Conservation (phyloP, 129 eudicot species). For the Pittosporum tobira region DNA sequence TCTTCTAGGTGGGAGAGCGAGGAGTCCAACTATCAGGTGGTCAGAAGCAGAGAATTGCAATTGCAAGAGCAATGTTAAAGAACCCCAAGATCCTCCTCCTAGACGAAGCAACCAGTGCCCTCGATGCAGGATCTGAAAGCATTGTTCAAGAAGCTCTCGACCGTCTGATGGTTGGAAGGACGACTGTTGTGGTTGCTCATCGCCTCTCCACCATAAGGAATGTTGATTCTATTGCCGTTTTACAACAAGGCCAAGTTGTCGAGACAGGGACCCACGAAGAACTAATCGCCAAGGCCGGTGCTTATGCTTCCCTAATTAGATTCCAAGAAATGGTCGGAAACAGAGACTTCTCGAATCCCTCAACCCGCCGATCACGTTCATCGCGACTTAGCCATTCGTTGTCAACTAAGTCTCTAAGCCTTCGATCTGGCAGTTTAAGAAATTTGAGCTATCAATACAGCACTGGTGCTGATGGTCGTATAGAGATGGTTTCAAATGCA, state of each 20-base stretch:
- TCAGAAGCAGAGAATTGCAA: constrained; percentile 94
- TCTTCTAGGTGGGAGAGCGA: constrained; percentile 75
- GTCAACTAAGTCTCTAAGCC: constrained; percentile 86
- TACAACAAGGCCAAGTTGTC: constrained; percentile 83
- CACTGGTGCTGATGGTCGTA: constrained; percentile 90
- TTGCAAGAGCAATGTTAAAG: constrained; percentile 94
- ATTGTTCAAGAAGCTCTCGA: constrained; percentile 95
- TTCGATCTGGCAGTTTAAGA: constrained; percentile 91
- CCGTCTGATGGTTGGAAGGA: constrained; percentile 87
- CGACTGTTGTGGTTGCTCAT: constrained; percentile 95
- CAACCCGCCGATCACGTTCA: constrained; percentile 74
- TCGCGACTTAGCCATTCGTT: constrained; percentile 71
- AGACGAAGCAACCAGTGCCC: constrained; percentile 95
- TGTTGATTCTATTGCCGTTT: constrained; percentile 81
- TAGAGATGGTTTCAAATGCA: constrained; percentile 87
- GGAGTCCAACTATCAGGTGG: constrained; percentile 98
- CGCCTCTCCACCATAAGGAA: constrained; percentile 95
- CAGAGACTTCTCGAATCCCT: constrained; percentile 76
- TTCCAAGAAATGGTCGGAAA: constrained; percentile 99
- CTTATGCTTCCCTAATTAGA: constrained; percentile 74
- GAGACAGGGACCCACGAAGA: constrained; percentile 94
- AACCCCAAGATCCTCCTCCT: constrained; percentile 85
- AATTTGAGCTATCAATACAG: constrained; percentile 85
- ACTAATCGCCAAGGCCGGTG: constrained; percentile 68
- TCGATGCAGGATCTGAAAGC: constrained; percentile 88